phyloP scores from a whole-genome alignment of 441 rosid genomes.

The Daphne laureola region DNA sequence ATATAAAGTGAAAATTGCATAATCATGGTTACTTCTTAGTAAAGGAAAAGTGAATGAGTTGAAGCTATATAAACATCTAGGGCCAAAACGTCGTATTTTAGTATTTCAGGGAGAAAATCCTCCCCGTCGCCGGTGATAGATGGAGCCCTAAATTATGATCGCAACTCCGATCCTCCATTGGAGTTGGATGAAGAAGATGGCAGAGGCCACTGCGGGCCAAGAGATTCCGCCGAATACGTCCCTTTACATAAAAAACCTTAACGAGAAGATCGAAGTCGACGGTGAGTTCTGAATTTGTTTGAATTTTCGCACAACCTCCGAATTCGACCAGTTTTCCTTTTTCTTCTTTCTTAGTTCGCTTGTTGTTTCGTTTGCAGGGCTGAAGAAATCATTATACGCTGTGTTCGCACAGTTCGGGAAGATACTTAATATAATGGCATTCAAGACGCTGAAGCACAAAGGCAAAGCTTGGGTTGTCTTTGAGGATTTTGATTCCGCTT shows the following conservation, averaged over 20 bases:
- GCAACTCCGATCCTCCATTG: too few species aligned
- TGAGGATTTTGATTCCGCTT: conserved; percentile 69
- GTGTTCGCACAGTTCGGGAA: conserved; percentile 82
- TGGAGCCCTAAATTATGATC: not conserved
- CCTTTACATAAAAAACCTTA: conserved; percentile 83
- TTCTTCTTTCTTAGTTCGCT: not conserved
- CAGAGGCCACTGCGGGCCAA: conserved; percentile 39
- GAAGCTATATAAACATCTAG: too few species aligned
- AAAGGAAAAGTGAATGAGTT: too few species aligned
- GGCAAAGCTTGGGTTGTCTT: conserved; percentile 99
- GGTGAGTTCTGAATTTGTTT: conserved; percentile 23
- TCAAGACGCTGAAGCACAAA: conserved; percentile 92
- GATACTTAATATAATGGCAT: conserved; percentile 73
- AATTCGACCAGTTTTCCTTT: not conserved
- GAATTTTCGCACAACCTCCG: not conserved
- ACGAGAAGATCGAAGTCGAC: conserved; percentile 78
- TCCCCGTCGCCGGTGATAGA: too few species aligned
- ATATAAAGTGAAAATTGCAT: too few species aligned
- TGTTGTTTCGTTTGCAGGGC: conserved; percentile 25
- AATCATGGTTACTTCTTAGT: too few species aligned
- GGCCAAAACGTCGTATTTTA: too few species aligned
- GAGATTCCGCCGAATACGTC: conserved; percentile 56
- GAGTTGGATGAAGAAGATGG: conserved; percentile 25
- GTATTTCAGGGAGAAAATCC: too few species aligned
- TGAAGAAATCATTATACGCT: conserved; percentile 75